Evolutionary conservation across 345 rosid genomes (phyloP).

Genomic region (Lagerstroemia speciosa): DNA sequence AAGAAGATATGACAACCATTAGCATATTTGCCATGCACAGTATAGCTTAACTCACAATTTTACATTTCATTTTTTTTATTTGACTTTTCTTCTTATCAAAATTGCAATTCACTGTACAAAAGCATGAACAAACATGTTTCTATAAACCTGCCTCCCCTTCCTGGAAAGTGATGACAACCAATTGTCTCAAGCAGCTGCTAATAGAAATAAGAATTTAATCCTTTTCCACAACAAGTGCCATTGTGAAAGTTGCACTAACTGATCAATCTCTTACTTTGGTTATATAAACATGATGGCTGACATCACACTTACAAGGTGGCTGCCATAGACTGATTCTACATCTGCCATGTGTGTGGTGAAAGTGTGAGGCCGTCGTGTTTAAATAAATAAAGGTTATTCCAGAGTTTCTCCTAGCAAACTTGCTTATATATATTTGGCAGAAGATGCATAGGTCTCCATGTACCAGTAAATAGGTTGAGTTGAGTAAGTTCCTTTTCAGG

Average conservation of each 20-base stretch:
- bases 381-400: constrained; percentile 23
- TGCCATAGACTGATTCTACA: constrained; percentile 34
- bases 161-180: not conserved
- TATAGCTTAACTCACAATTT: not conserved
- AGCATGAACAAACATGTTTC: not conserved
- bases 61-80: not conserved
- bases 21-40: constrained; percentile 18
- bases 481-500: constrained; percentile 8
- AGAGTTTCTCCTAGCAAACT: constrained; percentile 15
- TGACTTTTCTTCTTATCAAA: not conserved
- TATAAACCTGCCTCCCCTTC: not conserved
- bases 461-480: constrained; percentile 20
- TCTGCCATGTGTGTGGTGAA: constrained; percentile 43
- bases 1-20: constrained; percentile 20
- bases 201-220: not conserved
- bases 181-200: not conserved
- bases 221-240: constrained; percentile 14
- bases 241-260: constrained; percentile 42
- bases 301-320: constrained; percentile 40
- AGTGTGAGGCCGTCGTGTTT: constrained; percentile 29
- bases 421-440: constrained; percentile 31
- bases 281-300: constrained; percentile 48
- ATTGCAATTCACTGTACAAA: not conserved
- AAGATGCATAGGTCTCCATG: constrained; percentile 13
- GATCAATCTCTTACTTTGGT: constrained; percentile 39